These are phyloP conservation scores for Ustilago loliicola DNA, from an alignment of 1,284 basidiomycete species.

Conservation along the genomic window DNA sequence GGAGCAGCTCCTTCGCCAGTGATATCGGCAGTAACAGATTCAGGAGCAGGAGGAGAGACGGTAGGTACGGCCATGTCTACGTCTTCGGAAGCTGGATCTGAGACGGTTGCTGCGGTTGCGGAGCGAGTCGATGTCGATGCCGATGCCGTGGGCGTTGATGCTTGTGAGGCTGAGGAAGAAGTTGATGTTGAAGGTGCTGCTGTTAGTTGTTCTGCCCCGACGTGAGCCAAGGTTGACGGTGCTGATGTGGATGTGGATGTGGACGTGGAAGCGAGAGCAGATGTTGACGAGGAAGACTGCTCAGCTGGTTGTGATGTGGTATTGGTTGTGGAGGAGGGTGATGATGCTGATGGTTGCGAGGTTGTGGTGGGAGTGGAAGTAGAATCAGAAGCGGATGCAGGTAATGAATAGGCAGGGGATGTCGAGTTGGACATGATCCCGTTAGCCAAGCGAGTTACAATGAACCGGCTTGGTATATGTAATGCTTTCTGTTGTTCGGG, in stretches of 20 bases:
- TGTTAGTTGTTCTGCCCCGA: conserved; percentile 10
- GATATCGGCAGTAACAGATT: conserved; percentile 7
- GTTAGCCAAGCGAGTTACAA: conserved; percentile 3
- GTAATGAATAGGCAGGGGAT: conserved; percentile 15
- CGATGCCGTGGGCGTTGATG: conserved; percentile 12
- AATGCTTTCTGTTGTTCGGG: neutral
- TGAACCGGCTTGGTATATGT: conserved; percentile 11
- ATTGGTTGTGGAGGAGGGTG: too few species aligned
- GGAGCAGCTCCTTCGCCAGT: neutral
- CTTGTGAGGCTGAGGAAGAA: neutral
- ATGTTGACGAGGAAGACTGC: neutral
- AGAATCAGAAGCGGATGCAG: conserved; percentile 2
- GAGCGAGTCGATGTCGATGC: conserved; percentile 7
- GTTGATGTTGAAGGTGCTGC: conserved; percentile 11
- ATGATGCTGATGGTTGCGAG: too few species aligned
- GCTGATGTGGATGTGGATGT: neutral
- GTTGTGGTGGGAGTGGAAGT: conserved; percentile 9
- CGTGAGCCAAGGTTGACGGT: conserved; percentile 9
- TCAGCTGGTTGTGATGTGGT: neutral
- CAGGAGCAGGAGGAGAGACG: conserved; percentile 21
- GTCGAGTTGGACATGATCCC: conserved; percentile 37
- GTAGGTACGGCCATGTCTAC: conserved; percentile 36
- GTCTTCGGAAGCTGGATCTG: conserved; percentile 25
- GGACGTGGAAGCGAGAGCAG: neutral
- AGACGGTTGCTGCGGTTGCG: conserved; percentile 19